Percentiles rank a stretch among this genome's conserved stretches.
phyloP scores from a whole-genome alignment of 345 rosid genomes.

The Turritis glabra region DNA sequence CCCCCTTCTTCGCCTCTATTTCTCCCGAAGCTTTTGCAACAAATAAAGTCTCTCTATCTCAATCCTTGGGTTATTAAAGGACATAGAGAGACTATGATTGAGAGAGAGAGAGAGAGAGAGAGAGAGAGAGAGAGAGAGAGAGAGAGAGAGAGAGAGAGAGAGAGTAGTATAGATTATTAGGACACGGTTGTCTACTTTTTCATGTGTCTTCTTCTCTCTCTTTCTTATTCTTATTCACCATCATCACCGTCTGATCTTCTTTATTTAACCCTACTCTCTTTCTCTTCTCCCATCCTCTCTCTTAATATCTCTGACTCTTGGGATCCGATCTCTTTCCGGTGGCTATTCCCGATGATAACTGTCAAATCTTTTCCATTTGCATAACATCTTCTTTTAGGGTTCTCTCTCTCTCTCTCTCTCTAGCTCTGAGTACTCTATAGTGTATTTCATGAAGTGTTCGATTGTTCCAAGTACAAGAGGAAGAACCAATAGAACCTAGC shows the following conservation, averaged over 20 bases:
- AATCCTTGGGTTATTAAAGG: conserved; percentile 27
- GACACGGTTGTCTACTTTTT: conserved; percentile 50
- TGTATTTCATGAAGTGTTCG: conserved; percentile 18
- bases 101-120: conserved; percentile 34
- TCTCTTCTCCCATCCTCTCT: conserved; percentile 24
- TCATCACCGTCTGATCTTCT: conserved; percentile 36
- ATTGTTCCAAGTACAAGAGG: conserved; percentile 8
- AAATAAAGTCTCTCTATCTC: conserved; percentile 57
- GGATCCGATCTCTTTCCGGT: conserved; percentile 45
- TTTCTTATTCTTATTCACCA: conserved; percentile 2
- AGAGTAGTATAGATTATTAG: conserved; percentile 49
- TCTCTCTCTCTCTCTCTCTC: conserved; percentile 29
- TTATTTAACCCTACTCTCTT: conserved; percentile 55
- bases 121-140: conserved; percentile 34
- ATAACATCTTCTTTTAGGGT: conserved; percentile 30
- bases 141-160: too few species aligned
- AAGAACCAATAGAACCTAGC: not conserved
- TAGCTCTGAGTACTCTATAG: conserved; percentile 12
- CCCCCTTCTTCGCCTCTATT: conserved; percentile 44
- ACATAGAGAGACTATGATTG: conserved; percentile 35
- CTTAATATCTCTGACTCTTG: conserved; percentile 17
- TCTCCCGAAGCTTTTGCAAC: conserved; percentile 67
- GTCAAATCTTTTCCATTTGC: conserved; percentile 30
- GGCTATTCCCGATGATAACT: conserved; percentile 59
- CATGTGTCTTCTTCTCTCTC: conserved; percentile 33